phyloP scores from a whole-genome alignment of 2,329 filamentous ascomycete genomes.

The Blastomyces silverae region DNA sequence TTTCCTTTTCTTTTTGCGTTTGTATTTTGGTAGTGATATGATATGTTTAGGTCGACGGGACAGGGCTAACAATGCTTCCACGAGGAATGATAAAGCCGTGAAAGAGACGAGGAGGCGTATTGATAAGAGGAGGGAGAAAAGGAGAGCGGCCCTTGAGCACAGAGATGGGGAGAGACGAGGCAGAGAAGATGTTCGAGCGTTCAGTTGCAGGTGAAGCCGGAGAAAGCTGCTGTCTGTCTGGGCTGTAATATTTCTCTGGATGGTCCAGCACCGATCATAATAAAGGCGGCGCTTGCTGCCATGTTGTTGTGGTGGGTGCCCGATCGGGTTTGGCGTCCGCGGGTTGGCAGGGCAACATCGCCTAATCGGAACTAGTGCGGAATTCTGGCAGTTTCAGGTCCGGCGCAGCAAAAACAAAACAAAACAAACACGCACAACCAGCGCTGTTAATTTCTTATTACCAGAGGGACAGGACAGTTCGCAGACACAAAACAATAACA shows the following conservation, averaged over 20 bases:
- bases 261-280: neutral
- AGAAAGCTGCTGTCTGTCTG: neutral
- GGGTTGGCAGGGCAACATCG: constrained; percentile 38
- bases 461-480: neutral
- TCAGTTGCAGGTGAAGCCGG: neutral
- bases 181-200: neutral
- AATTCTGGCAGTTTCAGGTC: constrained; percentile 7
- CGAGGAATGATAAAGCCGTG: neutral
- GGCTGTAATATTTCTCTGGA: too few relatives aligned
- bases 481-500: neutral
- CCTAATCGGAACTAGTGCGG: constrained; percentile 24
- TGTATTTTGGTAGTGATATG: neutral
- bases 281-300: constrained; percentile 14
- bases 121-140: constrained; percentile 12
- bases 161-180: neutral
- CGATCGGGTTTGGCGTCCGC: constrained; percentile 29
- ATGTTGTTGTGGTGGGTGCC: constrained; percentile 32
- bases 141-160: constrained; percentile 8
- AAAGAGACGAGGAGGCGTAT: constrained; percentile 4
- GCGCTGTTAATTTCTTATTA: neutral
- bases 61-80: constrained; percentile 12
- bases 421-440: neutral
- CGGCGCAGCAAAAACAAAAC: neutral
- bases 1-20: neutral
- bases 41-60: neutral